phyloP scores from a whole-genome alignment of 2,329 filamentous ascomycete genomes.

The Aureobasidium sp. region DNA sequence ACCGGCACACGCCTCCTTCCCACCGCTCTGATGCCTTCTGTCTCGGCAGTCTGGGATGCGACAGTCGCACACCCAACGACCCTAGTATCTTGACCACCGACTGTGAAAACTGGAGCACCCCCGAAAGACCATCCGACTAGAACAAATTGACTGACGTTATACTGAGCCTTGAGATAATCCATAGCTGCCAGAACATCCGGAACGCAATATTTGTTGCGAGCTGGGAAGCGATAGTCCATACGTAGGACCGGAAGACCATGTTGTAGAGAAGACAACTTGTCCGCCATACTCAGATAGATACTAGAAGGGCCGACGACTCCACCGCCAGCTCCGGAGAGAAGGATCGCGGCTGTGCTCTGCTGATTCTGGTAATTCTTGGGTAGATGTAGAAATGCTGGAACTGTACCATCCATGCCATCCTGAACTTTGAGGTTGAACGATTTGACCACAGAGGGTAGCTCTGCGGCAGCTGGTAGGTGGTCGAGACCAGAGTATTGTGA shows the following conservation, averaged over 20 bases:
- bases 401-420: conserved; percentile 18
- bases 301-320: conserved; percentile 35
- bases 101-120: conserved; percentile 35
- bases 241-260: conserved; percentile 34
- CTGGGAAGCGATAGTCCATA: conserved; percentile 36
- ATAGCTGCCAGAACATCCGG: conserved; percentile 33
- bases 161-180: conserved; percentile 29
- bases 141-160: conserved; percentile 31
- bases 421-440: conserved; percentile 19
- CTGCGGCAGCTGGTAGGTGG: conserved; percentile 11
- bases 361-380: conserved; percentile 20
- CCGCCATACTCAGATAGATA: conserved; percentile 35
- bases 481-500: conserved; percentile 16
- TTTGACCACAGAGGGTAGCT: conserved; percentile 4
- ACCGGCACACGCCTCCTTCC: conserved; percentile 23
- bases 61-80: conserved; percentile 34
- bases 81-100: conserved; percentile 28
- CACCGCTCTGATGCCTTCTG: conserved; percentile 27
- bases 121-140: conserved; percentile 40
- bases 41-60: conserved; percentile 34
- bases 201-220: conserved; percentile 30
- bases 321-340: conserved; percentile 34
- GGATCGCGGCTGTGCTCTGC: conserved; percentile 33
- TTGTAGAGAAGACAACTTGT: conserved; percentile 35
- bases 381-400: conserved; percentile 21